Evolutionary conservation across 1,284 basidiomycete species (phyloP), one percentile per base, ranked within the genome.

Genomic region (Trametes hirsuta): DNA sequence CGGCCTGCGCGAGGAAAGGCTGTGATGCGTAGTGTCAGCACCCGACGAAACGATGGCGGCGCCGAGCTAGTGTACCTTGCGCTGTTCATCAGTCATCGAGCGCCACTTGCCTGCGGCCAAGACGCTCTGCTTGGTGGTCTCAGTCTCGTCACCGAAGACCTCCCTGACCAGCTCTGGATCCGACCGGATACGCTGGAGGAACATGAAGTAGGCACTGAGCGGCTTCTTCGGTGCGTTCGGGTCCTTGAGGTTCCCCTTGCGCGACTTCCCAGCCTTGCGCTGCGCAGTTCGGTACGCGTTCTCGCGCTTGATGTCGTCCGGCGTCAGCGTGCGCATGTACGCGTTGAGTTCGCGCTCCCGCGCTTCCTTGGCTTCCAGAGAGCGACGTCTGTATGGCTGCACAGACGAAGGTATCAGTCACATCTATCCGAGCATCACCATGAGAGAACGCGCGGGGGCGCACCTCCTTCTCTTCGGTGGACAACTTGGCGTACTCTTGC

Each of bases 211-310:
- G 3, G 95, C 95, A 69, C 88, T 91, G 34, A 97, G 84, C 3
- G 95, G 95, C 76, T 97, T 97, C 86, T 96, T 96, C 9, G 95
- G 95, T 18, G 94, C 95, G 71, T 97, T 96, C 30, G 95, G 95
- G 73, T 98, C 95, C 80, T 97, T 97, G 76, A 98, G 90, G 75
- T 98, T 97, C 64, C 92, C 91, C 82, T 92, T 94, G 68, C 94
- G 84, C 53, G 92, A 95, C 76, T 95, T 95, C 70, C 95, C 96
- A 18, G 94, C 91, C 76, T 94, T 95, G 64, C 95, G 87, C 77
- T 97, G 95, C 44, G 93, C 93, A 39, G 95, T 87, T 47, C 95
- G 88, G 79, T 90, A 97, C 5, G 82, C 82, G 75, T 98, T 98
- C 84, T 97, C 95, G 70, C 88, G 88, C 72, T 94, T 92, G 80